These are phyloP conservation scores for Oryza glumipatula DNA, from an alignment of 176 grass and related monocot species.

Conservation along the genomic window DNA sequence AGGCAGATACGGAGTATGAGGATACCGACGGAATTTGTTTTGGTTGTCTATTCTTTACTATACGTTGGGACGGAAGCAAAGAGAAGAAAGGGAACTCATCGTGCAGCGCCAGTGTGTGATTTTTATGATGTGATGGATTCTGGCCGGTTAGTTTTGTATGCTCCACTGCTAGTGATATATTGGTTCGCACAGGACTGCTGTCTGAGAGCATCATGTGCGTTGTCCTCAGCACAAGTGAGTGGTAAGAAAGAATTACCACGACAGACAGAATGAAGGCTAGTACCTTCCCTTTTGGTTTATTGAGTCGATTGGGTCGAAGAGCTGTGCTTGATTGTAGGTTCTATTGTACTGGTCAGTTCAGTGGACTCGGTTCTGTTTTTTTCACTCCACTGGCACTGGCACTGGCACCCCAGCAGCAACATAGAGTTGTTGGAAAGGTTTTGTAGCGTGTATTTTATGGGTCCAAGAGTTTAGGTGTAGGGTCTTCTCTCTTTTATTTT, in stretches of 20 bases:
- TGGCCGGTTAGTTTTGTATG: slow-evolving; percentile 7
- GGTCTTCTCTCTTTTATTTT: not conserved
- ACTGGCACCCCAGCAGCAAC: slow-evolving; percentile 25
- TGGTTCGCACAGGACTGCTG: not conserved
- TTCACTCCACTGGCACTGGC: slow-evolving; percentile 47
- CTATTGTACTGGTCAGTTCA: slow-evolving; percentile 38
- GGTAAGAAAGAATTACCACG: not conserved
- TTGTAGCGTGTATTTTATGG: slow-evolving; percentile 41
- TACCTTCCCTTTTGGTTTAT: not conserved
- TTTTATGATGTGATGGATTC: not conserved
- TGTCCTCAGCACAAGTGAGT: slow-evolving; percentile 8
- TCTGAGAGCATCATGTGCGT: not conserved
- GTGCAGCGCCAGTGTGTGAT: not conserved
- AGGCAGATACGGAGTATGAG: slow-evolving; percentile 64
- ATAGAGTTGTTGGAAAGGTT: slow-evolving; percentile 40
- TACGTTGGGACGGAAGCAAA: not conserved
- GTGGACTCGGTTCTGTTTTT: slow-evolving; percentile 56
- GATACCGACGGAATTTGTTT: not conserved
- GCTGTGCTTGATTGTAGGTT: slow-evolving; percentile 7
- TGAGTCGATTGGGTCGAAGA: not conserved
- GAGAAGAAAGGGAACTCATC: slow-evolving; percentile 17
- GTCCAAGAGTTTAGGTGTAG: slow-evolving; percentile 36
- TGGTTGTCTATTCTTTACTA: not conserved
- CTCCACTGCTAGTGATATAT: not conserved
- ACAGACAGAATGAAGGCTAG: not conserved